phyloP scores from a whole-genome alignment of 352 stramenopile genomes.

The Phytophthora pseudosyringae region DNA sequence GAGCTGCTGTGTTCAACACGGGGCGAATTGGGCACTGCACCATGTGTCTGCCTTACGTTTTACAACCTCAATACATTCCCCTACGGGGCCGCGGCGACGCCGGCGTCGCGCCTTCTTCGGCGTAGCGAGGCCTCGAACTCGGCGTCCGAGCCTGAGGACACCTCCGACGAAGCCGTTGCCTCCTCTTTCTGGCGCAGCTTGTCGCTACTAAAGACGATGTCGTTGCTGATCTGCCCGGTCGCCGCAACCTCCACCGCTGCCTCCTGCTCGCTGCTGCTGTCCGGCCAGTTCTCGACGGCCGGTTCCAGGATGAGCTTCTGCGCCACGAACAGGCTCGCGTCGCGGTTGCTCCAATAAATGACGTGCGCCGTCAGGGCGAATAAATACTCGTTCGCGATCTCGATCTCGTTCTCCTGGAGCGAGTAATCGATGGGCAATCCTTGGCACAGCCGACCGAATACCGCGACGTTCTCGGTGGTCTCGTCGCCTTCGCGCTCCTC shows the following conservation, averaged over 20 bases:
- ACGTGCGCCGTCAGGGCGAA: constrained; percentile 92
- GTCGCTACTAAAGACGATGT: constrained; percentile 6
- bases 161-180: constrained; percentile 45
- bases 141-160: constrained; percentile 37
- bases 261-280: constrained; percentile 10
- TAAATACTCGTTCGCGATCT: constrained; percentile 94
- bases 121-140: constrained; percentile 23
- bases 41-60: not conserved
- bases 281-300: constrained; percentile 38
- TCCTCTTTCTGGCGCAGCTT: constrained; percentile 43
- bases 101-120: constrained; percentile 13
- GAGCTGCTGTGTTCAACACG: not conserved
- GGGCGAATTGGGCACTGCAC: not conserved
- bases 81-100: constrained; percentile 5
- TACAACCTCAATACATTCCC: constrained; percentile 4
- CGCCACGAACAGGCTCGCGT: constrained; percentile 92
- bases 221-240: constrained; percentile 14
- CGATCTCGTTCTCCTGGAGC: constrained; percentile 94
- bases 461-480: constrained; percentile 44
- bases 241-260: not conserved
- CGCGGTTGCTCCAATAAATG: constrained; percentile 93
- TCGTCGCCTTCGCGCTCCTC: constrained; percentile 48
- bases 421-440: constrained; percentile 87
- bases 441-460: constrained; percentile 75
- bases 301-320: constrained; percentile 87